phyloP scores from a whole-genome alignment of 1,284 basidiomycete genomes.

The Leccinum pachyderme region DNA sequence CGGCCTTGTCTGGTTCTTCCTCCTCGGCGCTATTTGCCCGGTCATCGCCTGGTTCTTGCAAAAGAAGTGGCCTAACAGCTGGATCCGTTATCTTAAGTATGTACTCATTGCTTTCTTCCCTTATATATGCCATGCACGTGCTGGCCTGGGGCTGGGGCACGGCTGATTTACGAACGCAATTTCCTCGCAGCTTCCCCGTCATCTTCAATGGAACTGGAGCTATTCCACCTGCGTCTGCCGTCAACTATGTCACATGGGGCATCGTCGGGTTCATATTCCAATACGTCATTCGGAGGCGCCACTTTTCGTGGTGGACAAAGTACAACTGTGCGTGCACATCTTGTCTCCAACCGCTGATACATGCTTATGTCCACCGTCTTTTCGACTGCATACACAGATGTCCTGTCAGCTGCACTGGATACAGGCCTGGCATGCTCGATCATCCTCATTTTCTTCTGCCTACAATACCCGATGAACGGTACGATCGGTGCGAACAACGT shows the following conservation, averaged over 20 bases:
- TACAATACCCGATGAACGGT: conserved; percentile 46
- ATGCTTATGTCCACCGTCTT: neutral
- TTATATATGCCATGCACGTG: neutral
- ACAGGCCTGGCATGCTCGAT: conserved; percentile 45
- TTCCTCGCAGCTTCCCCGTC: conserved; percentile 41
- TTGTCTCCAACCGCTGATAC: neutral
- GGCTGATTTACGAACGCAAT: neutral
- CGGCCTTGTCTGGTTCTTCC: conserved; percentile 53
- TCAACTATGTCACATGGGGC: conserved; percentile 50
- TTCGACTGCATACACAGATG: conserved; percentile 30
- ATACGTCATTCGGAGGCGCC: conserved; percentile 47
- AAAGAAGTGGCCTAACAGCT: conserved; percentile 43
- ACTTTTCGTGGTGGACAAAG: conserved; percentile 56
- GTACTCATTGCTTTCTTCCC: conserved; percentile 5
- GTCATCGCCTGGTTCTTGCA: conserved; percentile 39
- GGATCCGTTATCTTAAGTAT: conserved; percentile 47
- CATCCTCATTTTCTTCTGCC: conserved; percentile 47
- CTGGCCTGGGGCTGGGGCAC: neutral
- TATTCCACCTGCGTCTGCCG: conserved; percentile 50
- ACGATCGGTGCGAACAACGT: conserved; percentile 42
- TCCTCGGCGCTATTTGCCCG: conserved; percentile 49
- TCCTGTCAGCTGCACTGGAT: conserved; percentile 52
- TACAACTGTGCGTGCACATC: conserved; percentile 43
- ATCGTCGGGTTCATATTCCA: conserved; percentile 55
- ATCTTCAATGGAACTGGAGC: conserved; percentile 50